Percentiles rank a stretch among this genome's conserved stretches.
phyloP scores from a whole-genome alignment of 164 flowering plant species.

The Annona squamosa region DNA sequence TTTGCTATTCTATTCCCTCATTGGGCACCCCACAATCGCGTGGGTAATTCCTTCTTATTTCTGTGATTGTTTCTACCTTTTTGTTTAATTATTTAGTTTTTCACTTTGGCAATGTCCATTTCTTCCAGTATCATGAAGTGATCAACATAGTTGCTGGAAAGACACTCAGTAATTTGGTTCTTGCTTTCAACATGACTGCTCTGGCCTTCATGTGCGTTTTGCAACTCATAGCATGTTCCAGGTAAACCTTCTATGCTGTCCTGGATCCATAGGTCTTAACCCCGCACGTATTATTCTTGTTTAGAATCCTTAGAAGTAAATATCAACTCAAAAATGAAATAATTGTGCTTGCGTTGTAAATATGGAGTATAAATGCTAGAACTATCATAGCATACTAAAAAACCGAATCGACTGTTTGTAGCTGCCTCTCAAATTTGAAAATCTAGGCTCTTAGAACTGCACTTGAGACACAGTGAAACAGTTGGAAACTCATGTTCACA shows the following conservation, averaged over 20 bases:
- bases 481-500: background rate
- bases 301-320: background rate
- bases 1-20: background rate
- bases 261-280: background rate
- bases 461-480: background rate
- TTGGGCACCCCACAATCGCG: no score
- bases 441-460: background rate
- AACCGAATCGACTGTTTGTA: no score
- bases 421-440: background rate
- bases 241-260: slow-evolving; percentile 1
- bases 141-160: slow-evolving; percentile 10
- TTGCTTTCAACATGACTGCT: slow-evolving; percentile 10
- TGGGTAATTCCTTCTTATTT: background rate
- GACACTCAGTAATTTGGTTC: slow-evolving; percentile 2
- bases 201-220: slow-evolving; percentile 8
- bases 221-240: slow-evolving; percentile 15
- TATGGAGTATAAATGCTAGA: background rate
- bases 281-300: background rate
- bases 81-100: background rate
- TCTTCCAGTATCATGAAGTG: slow-evolving; percentile 13
- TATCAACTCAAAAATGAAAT: background rate
- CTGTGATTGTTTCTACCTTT: background rate
- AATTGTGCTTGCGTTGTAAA: background rate
- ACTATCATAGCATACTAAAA: no score
- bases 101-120: background rate